Evolutionary conservation across 1,284 basidiomycete genomes (phyloP).

Genomic region (Boletellus sp.): DNA sequence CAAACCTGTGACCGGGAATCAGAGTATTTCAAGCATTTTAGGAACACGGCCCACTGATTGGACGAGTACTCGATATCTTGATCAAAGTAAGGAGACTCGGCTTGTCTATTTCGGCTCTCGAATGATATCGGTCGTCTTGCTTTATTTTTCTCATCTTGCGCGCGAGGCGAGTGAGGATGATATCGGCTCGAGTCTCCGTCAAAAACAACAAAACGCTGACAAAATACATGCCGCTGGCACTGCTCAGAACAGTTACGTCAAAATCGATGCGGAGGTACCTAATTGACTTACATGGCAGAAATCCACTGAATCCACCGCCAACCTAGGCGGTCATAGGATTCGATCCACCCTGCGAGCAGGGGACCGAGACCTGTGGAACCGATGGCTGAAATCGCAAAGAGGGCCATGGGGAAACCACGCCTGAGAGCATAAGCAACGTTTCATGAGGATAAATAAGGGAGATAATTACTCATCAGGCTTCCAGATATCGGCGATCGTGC

Average conservation of each 20-base stretch:
- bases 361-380: constrained; percentile 53
- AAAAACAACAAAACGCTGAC: constrained; percentile 37
- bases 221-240: constrained; percentile 35
- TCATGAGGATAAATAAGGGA: not conserved
- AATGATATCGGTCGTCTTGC: constrained; percentile 45
- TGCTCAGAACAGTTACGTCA: constrained; percentile 15
- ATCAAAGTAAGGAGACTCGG: constrained; percentile 44
- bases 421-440: constrained; percentile 28
- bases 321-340: constrained; percentile 43
- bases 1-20: constrained; percentile 36
- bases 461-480: constrained; percentile 26
- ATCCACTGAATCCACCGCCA: constrained; percentile 77
- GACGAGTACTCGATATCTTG: constrained; percentile 49
- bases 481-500: constrained; percentile 55
- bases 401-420: constrained; percentile 58
- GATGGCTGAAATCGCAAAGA: constrained; percentile 48
- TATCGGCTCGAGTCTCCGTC: constrained; percentile 46
- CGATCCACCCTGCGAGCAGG: constrained; percentile 54
- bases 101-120: constrained; percentile 48
- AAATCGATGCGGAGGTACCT: not conserved
- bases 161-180: constrained; percentile 46
- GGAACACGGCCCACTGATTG: constrained; percentile 39
- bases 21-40: constrained; percentile 2
- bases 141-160: constrained; percentile 44
- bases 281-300: constrained; percentile 43